phyloP scores from a whole-genome alignment of 1,284 basidiomycete species.

The Cryptococcus sp. region DNA sequence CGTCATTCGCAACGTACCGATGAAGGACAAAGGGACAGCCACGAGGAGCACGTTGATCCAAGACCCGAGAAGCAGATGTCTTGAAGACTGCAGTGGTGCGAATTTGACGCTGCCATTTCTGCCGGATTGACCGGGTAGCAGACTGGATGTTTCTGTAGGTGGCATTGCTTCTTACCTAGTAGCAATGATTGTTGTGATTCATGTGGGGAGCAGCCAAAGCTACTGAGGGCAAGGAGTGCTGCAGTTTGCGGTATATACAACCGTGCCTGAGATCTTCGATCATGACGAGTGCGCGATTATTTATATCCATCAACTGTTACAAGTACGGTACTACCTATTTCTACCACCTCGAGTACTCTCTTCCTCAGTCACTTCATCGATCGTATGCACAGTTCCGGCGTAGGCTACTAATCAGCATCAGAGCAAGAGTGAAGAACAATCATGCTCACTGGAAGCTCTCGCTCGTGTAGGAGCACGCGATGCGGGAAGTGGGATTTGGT shows the following conservation, averaged over 20 bases:
- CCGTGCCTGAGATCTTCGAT: neutral
- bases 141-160: slow-evolving; percentile 17
- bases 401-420: slow-evolving; percentile 16
- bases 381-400: slow-evolving; percentile 32
- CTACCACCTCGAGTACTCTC: slow-evolving; percentile 25
- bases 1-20: slow-evolving; percentile 52
- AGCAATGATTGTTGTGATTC: too few species aligned
- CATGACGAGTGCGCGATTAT: neutral
- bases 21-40: slow-evolving; percentile 65
- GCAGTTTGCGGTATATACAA: neutral
- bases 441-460: slow-evolving; percentile 17
- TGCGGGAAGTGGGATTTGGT: slow-evolving; percentile 16
- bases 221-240: too few species aligned
- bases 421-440: neutral
- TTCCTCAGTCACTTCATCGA: slow-evolving; percentile 38
- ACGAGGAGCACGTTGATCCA: slow-evolving; percentile 75
- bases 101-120: slow-evolving; percentile 9
- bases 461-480: slow-evolving; percentile 17
- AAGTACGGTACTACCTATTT: neutral
- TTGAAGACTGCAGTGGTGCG: slow-evolving; percentile 54
- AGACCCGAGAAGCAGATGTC: slow-evolving; percentile 61
- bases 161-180: slow-evolving; percentile 11
- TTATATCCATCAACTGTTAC: neutral
- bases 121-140: slow-evolving; percentile 8
- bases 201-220: too few species aligned